Evolutionary conservation across 129 eudicot genomes (phyloP), one percentile per base, ranked within the genome.

Genomic region (Escallonia herrerae): DNA sequence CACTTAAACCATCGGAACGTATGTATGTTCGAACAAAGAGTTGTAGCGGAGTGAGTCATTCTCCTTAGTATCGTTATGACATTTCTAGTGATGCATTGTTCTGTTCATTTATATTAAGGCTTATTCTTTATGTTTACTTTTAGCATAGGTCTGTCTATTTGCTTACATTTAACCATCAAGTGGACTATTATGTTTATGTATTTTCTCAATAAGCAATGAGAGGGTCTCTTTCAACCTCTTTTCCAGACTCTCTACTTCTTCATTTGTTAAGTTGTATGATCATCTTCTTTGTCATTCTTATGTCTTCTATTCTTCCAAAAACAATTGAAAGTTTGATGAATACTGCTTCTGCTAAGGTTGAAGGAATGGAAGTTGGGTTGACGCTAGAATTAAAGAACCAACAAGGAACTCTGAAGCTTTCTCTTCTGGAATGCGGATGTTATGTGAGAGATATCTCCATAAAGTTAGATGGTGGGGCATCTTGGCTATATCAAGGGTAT

Each of bases 401-500:
- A 45, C 75, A 77, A 68, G 99, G 99, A 45, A 73, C 76, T 68
- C 95, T 93, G 13, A 60, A 81, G 62, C 61, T 94, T 62, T 77
- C 90, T 12, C 78, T 86, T 62, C 54, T 77, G 71, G 90, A 94
- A 2, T 89, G 91, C 56, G 95, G 91, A 60, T 89, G 99, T 65
- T 79, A 77, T 56, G 96, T 94, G 22, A 60, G 60, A 56, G 78
- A 80, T 71, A 58, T 93, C 44, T 79, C 82, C 61, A 86, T 93
- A n/a, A 59, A 83, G 45, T 71, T 93, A 74, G 76, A 93, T 14
- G 99, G 99, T 39, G 99, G 99, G 61, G 96, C 93, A 69, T 89
- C 99, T 54, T 93, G 96, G 99, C 84, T 93, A 41, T 93, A 93
- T 82, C 99, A 93, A 84, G 99, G 96, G 99, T 93, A 85, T 79